Conservation (phyloP, 768 basidiomycete genomes). For the Boletus sensibilis region DNA sequence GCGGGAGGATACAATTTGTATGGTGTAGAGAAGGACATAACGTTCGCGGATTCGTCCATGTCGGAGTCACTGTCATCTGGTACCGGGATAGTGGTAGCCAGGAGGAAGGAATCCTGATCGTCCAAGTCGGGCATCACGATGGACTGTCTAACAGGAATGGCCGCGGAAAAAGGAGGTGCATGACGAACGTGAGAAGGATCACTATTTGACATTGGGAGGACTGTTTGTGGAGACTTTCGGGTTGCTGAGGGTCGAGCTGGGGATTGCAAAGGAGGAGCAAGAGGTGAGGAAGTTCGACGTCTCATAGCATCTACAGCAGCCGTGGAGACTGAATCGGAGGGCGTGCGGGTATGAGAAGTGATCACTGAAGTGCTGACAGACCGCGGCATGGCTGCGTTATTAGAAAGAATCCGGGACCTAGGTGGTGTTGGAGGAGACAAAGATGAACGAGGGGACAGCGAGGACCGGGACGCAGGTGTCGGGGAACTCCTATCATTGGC, state of each 20-base stretch:
- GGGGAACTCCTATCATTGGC: constrained; percentile 40
- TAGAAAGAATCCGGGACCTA: constrained; percentile 42
- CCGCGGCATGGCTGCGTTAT: constrained; percentile 38
- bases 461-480: constrained; percentile 40
- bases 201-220: constrained; percentile 36
- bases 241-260: constrained; percentile 34
- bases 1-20: constrained; percentile 50
- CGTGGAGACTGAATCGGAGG: constrained; percentile 37
- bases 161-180: constrained; percentile 5
- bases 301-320: constrained; percentile 31
- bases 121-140: constrained; percentile 41
- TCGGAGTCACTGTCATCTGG: constrained; percentile 76
- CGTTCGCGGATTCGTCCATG: constrained; percentile 51
- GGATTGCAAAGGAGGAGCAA: constrained; percentile 34
- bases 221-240: constrained; percentile 40
- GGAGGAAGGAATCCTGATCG: constrained; percentile 61
- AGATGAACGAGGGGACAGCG: constrained; percentile 48
- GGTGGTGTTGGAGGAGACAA: constrained; percentile 47
- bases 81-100: constrained; percentile 72
- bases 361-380: constrained; percentile 40
- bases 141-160: constrained; percentile 45
- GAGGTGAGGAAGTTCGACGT: constrained; percentile 51
- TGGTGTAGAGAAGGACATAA: constrained; percentile 71
- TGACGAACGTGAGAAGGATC: constrained; percentile 26
- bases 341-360: constrained; percentile 43